Base-by-base conservation (phyloP, 192 early-diverging fungal species). In the Chytriomyces confervae region DNA sequence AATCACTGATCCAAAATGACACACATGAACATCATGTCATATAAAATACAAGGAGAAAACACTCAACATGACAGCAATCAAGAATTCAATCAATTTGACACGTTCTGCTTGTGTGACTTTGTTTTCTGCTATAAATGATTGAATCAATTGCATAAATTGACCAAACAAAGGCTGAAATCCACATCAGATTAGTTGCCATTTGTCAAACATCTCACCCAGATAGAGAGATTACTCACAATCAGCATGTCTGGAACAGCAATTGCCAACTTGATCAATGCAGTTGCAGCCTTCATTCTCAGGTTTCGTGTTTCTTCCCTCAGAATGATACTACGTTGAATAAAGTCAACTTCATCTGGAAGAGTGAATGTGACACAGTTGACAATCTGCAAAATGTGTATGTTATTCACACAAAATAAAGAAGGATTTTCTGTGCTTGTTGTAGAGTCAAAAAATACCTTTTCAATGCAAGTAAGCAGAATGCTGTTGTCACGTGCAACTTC, bases 201-300 rank as follows among this genome's bases (percentile, higher is more conserved):
- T 20, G 27, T 50, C 18, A 36, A 16, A 69, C 0, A 45, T 5
- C 11, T 13, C 23, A 65, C 3, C 11, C 13, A 43, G 2, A 65
- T 13, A 45, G 44, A 62, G 16, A 43, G 46, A n/a, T 2, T 5
- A 23, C 72, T 45, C 50, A 81, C 81, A 11, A 83, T 83, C 49
- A 86, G 76, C n/a, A 66, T 46, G 60, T 87, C 80, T 9, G 86
- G 82, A 70, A 87, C 81, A 48, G 78, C 65, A n/a, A 62, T 62
- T 16, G 72, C 86, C 18, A 87, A 43, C 51, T 80, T 81, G 20
- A 87, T 72, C 13, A 87, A 61, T 8, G 67, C 61, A 7, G 72
- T 60, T 47, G 75, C 78, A 4, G 86, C 86, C 24, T 82, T 84
- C 48, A 61, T 60, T 66, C 83, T 48, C 16, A 86, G 16, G 6